Conservation (phyloP, 768 basidiomycete species). For the Phaeotremella skinneri region DNA sequence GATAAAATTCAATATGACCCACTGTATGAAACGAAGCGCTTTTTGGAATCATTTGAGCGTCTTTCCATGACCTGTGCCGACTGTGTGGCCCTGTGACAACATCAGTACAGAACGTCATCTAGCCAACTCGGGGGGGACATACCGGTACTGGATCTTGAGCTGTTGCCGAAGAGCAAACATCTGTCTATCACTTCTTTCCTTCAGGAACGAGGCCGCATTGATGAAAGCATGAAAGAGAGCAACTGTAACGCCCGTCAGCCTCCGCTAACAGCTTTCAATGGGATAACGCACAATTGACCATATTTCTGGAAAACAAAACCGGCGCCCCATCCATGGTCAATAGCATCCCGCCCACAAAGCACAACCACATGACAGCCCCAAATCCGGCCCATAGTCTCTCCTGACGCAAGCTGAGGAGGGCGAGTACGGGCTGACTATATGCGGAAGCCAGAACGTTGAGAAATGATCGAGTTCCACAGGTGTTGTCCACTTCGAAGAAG, state of each 20-base stretch:
- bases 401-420: conserved; percentile 52
- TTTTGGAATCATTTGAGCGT: conserved; percentile 73
- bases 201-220: conserved; percentile 62
- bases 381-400: conserved; percentile 41
- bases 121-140: neutral
- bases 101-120: neutral
- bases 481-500: conserved; percentile 35
- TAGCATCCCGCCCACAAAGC: conserved; percentile 42
- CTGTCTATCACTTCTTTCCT: conserved; percentile 59
- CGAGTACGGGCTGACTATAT: conserved; percentile 49
- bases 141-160: conserved; percentile 66
- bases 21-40: conserved; percentile 61
- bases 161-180: conserved; percentile 69
- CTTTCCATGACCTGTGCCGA: conserved; percentile 72
- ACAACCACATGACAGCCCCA: conserved; percentile 45
- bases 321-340: conserved; percentile 36
- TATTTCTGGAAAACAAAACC: conserved; percentile 54
- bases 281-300: conserved; percentile 42
- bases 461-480: conserved; percentile 51
- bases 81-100: conserved; percentile 58
- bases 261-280: neutral
- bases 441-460: conserved; percentile 40
- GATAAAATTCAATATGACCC: too few species aligned
- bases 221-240: conserved; percentile 76
- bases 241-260: conserved; percentile 60